Base-by-base conservation (phyloP, 1,284 basidiomycete genomes). In the Cryptococcus jaspeensis region DNA sequence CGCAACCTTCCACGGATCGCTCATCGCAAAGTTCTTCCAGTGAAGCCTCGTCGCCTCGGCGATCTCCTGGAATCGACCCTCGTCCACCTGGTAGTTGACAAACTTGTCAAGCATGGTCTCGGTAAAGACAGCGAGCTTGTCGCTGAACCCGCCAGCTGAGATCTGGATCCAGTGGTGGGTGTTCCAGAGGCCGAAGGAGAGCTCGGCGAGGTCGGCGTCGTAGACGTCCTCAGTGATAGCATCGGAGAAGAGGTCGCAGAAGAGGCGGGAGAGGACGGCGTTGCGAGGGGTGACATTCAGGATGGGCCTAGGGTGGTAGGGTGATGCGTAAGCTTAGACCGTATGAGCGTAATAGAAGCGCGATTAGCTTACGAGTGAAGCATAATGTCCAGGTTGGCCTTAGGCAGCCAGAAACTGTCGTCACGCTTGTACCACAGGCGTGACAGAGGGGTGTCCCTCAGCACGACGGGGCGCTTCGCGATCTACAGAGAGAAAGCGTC, bases 401-500 rank as follows among this genome's bases (percentile, higher is more conserved):
- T 90, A 0, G 94, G 94, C 5, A 94, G 85, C 89, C 91, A 95
- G 80, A 94, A 97, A 59, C 83, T 84, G 75, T 98, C 93, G 72
- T 98, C 94, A 71, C 92, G 92, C 81, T 98, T 98, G 79, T 93
- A 85, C 93, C 93, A 98, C 12, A 96, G 77, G 20, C 85, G 82
- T 1, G 87, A 88, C 36, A 88, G 70, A 0, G 83, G 78, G 0
- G 85, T 90, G 72, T 91, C 83, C 28, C 84, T 81, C 53, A 97
- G 82, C 56, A 93, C 84, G 62, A 83, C 80, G 12, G 94, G 94
- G 32, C 87, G 84, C 56, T 84, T 84, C 53, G 84, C 73, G 7
- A 47, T 42, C 20, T 47, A 11, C 16, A n/a, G 18, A n/a, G 8
- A 39, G 20, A 3, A 15, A 18, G 36, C 18, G 36, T 18, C 23